These are phyloP conservation scores for Phaffia australis DNA, from an alignment of 768 basidiomycete species.

Conservation along the genomic window DNA sequence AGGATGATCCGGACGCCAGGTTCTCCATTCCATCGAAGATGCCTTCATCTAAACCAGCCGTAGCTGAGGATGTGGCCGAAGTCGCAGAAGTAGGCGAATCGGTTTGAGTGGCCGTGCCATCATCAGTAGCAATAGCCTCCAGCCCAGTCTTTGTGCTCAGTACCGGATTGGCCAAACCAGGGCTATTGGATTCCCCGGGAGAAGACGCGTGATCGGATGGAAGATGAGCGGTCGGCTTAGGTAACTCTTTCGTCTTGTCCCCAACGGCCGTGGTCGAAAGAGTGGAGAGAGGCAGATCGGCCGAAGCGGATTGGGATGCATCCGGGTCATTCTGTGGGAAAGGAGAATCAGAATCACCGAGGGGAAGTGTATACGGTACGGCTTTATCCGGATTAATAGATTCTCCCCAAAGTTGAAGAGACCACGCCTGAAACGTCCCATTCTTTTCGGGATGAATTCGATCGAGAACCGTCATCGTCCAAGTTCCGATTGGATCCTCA, in stretches of 20 bases:
- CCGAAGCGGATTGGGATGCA: constrained; percentile 15
- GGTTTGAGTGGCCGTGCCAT: constrained; percentile 31
- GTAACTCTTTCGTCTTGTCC: constrained; percentile 48
- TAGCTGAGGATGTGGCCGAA: constrained; percentile 8
- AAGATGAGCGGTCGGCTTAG: constrained; percentile 77
- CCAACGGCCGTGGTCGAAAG: constrained; percentile 39
- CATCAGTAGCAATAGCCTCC: constrained; percentile 20
- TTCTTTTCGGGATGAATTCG: constrained; percentile 51
- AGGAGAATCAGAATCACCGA: neutral
- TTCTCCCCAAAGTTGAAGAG: constrained; percentile 83
- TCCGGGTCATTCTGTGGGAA: constrained; percentile 34
- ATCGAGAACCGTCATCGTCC: constrained; percentile 81
- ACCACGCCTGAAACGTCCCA: constrained; percentile 75
- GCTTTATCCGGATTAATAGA: constrained; percentile 60
- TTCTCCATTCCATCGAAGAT: constrained; percentile 33
- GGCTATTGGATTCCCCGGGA: constrained; percentile 66
- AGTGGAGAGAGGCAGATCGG: neutral
- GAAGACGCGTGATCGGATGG: constrained; percentile 75
- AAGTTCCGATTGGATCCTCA: constrained; percentile 77
- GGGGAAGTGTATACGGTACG: constrained; percentile 44
- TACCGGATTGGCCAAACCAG: constrained; percentile 37
- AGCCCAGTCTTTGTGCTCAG: constrained; percentile 20
- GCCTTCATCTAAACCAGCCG: constrained; percentile 31
- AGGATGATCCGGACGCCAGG: constrained; percentile 54
- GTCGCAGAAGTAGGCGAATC: constrained; percentile 28